A percentile compares a stretch with the other conserved stretches of the same genome.
Conservation (phyloP, 2,329 filamentous ascomycete species). For the Colletotrichum cereale region DNA sequence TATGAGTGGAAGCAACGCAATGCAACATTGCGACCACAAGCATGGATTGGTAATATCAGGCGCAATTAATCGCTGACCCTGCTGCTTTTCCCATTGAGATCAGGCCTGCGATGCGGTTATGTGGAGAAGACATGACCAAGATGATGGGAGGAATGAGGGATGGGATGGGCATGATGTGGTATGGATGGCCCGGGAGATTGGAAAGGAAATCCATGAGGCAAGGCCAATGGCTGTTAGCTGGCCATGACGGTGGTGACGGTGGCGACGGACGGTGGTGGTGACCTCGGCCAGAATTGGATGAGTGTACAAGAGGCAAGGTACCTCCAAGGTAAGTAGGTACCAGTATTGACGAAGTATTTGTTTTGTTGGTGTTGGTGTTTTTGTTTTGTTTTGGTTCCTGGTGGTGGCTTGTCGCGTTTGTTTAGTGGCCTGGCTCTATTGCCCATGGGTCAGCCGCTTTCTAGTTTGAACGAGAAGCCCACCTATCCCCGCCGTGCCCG, state of each 20-base stretch:
- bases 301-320: constrained; percentile 7
- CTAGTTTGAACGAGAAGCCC: constrained; percentile 32
- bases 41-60: constrained; percentile 38
- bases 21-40: constrained; percentile 5
- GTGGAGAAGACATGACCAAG: constrained; percentile 4
- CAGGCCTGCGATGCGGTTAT: constrained; percentile 1
- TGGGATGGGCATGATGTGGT: constrained; percentile 6
- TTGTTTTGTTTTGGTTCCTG: constrained; percentile 39
- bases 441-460: constrained; percentile 35
- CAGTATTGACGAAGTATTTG: constrained; percentile 22
- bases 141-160: constrained; percentile 16
- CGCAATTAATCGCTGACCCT: constrained; percentile 32
- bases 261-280: constrained; percentile 22
- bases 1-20: constrained; percentile 20
- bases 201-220: constrained; percentile 27
- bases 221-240: constrained; percentile 19
- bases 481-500: constrained; percentile 27
- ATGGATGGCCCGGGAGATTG: constrained; percentile 26
- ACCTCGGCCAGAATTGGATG: constrained; percentile 11
- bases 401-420: constrained; percentile 40
- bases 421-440: constrained; percentile 35
- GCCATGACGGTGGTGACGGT: constrained; percentile 19
- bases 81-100: constrained; percentile 16
- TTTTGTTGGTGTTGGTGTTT: constrained; percentile 26
- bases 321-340: not conserved